Base-by-base conservation (phyloP, 768 basidiomycete species). In the Mycena epipterygia region DNA sequence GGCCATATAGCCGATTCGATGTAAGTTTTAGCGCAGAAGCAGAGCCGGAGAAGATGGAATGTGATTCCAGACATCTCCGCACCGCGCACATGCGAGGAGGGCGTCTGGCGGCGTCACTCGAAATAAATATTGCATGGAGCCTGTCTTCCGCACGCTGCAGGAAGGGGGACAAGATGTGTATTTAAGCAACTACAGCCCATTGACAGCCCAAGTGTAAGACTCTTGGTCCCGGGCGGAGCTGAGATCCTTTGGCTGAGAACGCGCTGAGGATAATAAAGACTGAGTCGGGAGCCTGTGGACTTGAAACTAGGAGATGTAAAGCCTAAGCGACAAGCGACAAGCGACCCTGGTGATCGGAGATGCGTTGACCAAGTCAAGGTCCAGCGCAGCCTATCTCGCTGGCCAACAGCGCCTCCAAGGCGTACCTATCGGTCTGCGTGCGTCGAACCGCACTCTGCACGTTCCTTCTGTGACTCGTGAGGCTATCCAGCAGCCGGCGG, bases 271-370 rank as follows among this genome's bases (percentile, higher is more conserved):
- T 19, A 58, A 30, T 35, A 27, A 46, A 35, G 21, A 23, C 56
- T 14, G 58, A 44, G 52, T 67, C 30, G 41, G 51, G 53, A 17
- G 37, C 12, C 37, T 64, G 33, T 48, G 58, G 60, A 19, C 27
- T 42, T 46, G 23, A 44, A 17, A 59, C 25, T 29, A 27, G 35
- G 23, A 49, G 12, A 48, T 17, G 30, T 27, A 51, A 52, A 70
- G 58, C 5, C 63, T 70, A 70, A 70, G 69, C 58, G 69, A 70
- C 57, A 70, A 70, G 69, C 58, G 69, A 70, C 57, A 65, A 60
- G 42, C 56, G 68, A 64, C 56, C 56, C 56, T 64, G 63, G 49
- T 64, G 56, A 70, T 70, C 69, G 23, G 51, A 16, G 42, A 59
- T 65, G 57, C 49, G 23, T 65, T 41, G 63, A 59, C 39, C 5